A percentile compares a stretch with the other conserved stretches of the same genome.
phyloP scores from a whole-genome alignment of 148 eudicot genomes.

The Amaranthus cruentus region DNA sequence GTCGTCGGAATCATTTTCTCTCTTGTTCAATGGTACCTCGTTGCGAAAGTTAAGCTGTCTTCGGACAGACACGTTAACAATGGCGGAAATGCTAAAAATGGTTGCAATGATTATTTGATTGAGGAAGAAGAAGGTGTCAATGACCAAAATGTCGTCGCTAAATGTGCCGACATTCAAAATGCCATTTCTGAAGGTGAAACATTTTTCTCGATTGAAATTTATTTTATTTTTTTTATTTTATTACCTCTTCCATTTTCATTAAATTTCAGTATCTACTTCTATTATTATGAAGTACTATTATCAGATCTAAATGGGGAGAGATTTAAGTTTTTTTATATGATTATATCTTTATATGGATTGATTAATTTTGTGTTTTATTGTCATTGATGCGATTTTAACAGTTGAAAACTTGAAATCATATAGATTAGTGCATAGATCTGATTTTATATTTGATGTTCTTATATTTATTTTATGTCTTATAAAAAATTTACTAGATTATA shows the following conservation, averaged over 20 bases:
- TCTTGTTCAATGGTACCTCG: constrained; percentile 62
- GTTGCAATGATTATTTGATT: constrained; percentile 47
- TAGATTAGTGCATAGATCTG: constrained; percentile 8
- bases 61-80: constrained; percentile 28
- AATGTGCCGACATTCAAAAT: constrained; percentile 74
- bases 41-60: constrained; percentile 52
- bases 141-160: constrained; percentile 47
- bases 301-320: constrained; percentile 8
- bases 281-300: too few species aligned
- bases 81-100: constrained; percentile 38
- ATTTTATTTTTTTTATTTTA: background rate
- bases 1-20: constrained; percentile 61
- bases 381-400: background rate
- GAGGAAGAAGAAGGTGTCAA: constrained; percentile 72
- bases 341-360: background rate
- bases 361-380: background rate
- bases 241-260: background rate
- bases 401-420: background rate
- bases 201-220: background rate
- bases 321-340: background rate
- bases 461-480: too few species aligned
- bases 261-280: background rate
- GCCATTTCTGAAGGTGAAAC: constrained; percentile 75
- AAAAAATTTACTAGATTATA: too few species aligned
- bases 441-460: background rate